These are phyloP conservation scores for Strigomonas galati DNA, from an alignment of 208 protist genomes.

Conservation along the genomic window DNA sequence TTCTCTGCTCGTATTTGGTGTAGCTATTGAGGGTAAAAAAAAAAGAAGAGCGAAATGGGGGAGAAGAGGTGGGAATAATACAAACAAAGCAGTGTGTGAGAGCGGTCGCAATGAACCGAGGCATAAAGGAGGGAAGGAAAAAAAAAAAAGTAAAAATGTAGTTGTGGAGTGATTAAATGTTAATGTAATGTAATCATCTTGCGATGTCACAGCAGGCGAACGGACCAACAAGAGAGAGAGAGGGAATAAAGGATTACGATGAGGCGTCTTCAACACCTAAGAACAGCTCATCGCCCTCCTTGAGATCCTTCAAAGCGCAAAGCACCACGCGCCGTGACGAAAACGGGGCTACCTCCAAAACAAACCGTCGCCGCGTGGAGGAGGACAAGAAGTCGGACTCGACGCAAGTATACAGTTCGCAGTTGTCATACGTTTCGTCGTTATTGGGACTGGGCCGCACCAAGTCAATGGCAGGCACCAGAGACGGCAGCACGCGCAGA, in stretches of 20 bases:
- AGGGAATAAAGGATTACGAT: too few species aligned
- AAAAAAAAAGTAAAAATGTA: not conserved
- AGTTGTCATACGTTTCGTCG: constrained; percentile 34
- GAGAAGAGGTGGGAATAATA: constrained; percentile 5
- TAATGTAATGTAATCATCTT: too few species aligned
- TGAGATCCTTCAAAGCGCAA: constrained; percentile 60
- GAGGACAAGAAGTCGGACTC: constrained; percentile 70
- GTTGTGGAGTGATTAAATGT: too few species aligned
- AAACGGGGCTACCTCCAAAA: constrained; percentile 51
- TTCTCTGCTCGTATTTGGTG: too few species aligned
- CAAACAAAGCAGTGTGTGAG: constrained; percentile 7
- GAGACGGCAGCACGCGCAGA: constrained; percentile 59
- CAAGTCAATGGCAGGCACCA: constrained; percentile 77
- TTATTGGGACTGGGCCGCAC: constrained; percentile 28
- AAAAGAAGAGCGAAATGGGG: constrained; percentile 13
- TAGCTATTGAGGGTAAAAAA: constrained; percentile 1
- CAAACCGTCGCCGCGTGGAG: constrained; percentile 44
- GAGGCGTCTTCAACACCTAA: constrained; percentile 42
- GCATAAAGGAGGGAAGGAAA: not conserved
- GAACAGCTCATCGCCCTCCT: constrained; percentile 60
- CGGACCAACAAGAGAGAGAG: too few species aligned
- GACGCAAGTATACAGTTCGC: constrained; percentile 68
- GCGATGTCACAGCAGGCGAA: too few species aligned
- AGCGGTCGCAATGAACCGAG: not conserved
- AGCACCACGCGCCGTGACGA: constrained; percentile 62